Percentiles rank a stretch among this genome's conserved stretches.
Conservation (phyloP, 2,329 filamentous ascomycete genomes). For the Thyridium curvatum region DNA sequence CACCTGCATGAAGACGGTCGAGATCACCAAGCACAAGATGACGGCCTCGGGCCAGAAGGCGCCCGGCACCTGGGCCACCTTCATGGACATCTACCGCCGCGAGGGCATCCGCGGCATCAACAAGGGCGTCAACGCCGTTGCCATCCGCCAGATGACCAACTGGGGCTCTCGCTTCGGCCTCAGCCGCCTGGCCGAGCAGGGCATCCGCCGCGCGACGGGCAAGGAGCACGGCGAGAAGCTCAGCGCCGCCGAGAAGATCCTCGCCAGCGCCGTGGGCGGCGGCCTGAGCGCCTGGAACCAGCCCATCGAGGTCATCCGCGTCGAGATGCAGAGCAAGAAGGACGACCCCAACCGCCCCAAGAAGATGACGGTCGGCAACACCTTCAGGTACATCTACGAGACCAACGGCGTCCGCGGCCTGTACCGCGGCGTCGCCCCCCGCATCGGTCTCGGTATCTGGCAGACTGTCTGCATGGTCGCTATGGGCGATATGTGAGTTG, state of each 20-base stretch:
- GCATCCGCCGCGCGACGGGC: conserved; percentile 70
- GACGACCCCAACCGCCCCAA: conserved; percentile 96
- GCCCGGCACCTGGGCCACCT: conserved; percentile 87
- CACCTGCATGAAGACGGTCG: conserved; percentile 99
- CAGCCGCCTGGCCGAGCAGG: conserved; percentile 81
- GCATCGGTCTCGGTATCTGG: conserved; percentile 94
- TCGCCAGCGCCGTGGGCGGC: conserved; percentile 81
- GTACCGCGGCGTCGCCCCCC: conserved; percentile 90
- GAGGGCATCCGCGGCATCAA: conserved; percentile 97
- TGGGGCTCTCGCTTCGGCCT: conserved; percentile 97
- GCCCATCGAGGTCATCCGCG: conserved; percentile 98
- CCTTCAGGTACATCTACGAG: conserved; percentile 79
- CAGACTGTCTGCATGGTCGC: conserved; percentile 99
- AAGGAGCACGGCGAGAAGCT: conserved; percentile 81
- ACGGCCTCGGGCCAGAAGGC: conserved; percentile 77
- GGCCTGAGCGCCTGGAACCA: conserved; percentile 98
- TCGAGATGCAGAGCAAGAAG: conserved; percentile 99
- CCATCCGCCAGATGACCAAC: conserved; percentile 98
- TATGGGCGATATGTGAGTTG: conserved; percentile 90
- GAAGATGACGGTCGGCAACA: conserved; percentile 96
- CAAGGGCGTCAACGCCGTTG: conserved; percentile 96
- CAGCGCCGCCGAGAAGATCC: conserved; percentile 75
- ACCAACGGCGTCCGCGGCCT: conserved; percentile 85
- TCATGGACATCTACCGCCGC: conserved; percentile 92
- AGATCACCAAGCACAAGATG: conserved; percentile 98